Base-by-base conservation (phyloP, 2,329 filamentous ascomycete species). In the Penicillium janthinellum region DNA sequence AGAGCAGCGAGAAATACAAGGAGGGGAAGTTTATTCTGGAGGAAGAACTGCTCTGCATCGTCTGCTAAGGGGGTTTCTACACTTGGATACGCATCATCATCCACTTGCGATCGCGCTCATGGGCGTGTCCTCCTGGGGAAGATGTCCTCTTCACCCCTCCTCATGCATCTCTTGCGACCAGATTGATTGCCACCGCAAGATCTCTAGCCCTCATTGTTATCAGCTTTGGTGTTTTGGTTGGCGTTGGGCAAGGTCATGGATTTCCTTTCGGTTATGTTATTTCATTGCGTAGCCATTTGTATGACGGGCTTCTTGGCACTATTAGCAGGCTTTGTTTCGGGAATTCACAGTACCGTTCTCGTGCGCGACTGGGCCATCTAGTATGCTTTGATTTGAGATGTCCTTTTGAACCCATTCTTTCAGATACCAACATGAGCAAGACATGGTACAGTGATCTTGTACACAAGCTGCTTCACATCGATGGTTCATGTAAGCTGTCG, bases 11-110 rank as follows among this genome's bases (percentile, higher is more conserved):
- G 84, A 96, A 96, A 80, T 99, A 99, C 80, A 99, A 99, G 82
- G 95, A 99, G 83, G 93, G 92, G 57, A 99, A 98, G 80, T 98
- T 90, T 75, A 99, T 99, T 61, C 83, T 99, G 58, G 94, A 98
- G 81, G 91, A 90, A 35, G 93, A 96, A 80, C 79, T 97, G 64
- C 83, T 98, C 41, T 94, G 90, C 77, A 88, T 87, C 67, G 92
- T 97, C 61, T 85, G 81, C 70, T 88, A 75, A 67, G 63, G n/a
- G 28, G 25, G 15, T 12, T 12, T 12, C 10, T 34, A 22, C 14
- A 35, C 41, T 37, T 37, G 22, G 28, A 25, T 14, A 7, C 17
- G n/a, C 28, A 12, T 4, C 6, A 38, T 37, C 41, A 31, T 54
- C 14, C n/a, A 51, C 37, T 34, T n/a, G 38, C 12, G 3, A 51